Evolutionary conservation across 306 rosid species (phyloP).

Genomic region (Quercus cerris): DNA sequence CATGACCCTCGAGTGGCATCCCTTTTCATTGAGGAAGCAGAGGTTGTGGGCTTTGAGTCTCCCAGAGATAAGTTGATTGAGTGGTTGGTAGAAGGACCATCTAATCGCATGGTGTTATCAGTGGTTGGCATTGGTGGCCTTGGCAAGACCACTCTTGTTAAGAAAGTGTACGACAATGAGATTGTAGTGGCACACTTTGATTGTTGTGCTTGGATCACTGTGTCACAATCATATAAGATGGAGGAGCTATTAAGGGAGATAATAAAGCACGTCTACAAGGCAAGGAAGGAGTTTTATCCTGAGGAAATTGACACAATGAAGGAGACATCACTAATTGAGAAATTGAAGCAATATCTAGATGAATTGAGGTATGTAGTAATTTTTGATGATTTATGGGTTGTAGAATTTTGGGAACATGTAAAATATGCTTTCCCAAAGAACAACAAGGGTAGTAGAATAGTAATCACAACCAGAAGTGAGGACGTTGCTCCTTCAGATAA

Average conservation of each 20-base stretch:
- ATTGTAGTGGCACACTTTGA: background rate
- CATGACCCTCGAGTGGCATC: background rate
- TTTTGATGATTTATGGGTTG: background rate
- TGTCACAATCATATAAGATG: too few relatives aligned
- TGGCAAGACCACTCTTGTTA: background rate
- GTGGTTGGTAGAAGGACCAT: background rate
- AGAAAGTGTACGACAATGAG: background rate
- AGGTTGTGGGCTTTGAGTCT: background rate
- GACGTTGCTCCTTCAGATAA: background rate
- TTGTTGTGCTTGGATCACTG: background rate
- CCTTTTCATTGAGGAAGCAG: background rate
- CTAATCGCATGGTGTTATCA: background rate
- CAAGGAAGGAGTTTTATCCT: background rate
- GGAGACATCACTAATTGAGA: background rate
- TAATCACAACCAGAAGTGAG: background rate
- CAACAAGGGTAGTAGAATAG: background rate
- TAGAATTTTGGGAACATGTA: background rate
- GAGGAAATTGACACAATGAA: background rate
- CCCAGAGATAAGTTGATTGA: background rate
- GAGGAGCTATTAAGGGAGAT: too few relatives aligned
- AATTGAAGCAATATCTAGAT: background rate
- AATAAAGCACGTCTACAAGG: too few relatives aligned
- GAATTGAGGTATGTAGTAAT: background rate
- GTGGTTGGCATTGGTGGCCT: background rate
- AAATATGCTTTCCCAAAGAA: background rate